phyloP scores from a whole-genome alignment of 1,284 basidiomycete genomes.

The Cryptococcus floricola region DNA sequence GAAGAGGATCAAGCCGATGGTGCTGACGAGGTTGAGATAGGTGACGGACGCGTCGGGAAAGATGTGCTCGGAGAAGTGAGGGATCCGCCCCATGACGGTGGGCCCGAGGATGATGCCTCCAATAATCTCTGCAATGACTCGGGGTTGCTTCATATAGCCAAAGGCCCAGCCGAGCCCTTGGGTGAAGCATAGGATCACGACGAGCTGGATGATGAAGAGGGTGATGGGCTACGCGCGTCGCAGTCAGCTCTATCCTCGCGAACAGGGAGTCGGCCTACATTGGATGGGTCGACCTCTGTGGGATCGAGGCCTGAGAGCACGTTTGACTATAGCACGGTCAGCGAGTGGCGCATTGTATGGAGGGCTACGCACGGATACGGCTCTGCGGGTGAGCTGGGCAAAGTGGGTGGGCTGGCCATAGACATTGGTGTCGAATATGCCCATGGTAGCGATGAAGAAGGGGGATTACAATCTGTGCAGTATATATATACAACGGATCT shows the following conservation, averaged over 20 bases:
- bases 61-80: constrained; percentile 74
- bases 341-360: neutral
- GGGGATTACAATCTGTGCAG: neutral
- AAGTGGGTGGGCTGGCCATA: neutral
- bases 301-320: constrained; percentile 62
- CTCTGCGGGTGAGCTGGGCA: neutral
- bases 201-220: constrained; percentile 70
- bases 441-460: neutral
- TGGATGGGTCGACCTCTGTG: constrained; percentile 55
- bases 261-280: constrained; percentile 45
- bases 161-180: constrained; percentile 65
- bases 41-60: constrained; percentile 70
- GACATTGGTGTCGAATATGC: neutral
- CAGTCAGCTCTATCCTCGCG: neutral
- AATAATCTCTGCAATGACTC: constrained; percentile 83
- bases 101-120: constrained; percentile 76
- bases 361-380: neutral
- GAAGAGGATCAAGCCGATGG: constrained; percentile 87
- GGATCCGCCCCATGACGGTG: constrained; percentile 64
- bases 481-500: neutral
- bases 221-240: constrained; percentile 59
- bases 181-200: constrained; percentile 68
- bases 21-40: constrained; percentile 83
- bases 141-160: constrained; percentile 68
- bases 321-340: constrained; percentile 18